These are phyloP conservation scores for Sporodiniella umbellata DNA, from an alignment of 371 early-diverging fungal species.

Conservation along the genomic window DNA sequence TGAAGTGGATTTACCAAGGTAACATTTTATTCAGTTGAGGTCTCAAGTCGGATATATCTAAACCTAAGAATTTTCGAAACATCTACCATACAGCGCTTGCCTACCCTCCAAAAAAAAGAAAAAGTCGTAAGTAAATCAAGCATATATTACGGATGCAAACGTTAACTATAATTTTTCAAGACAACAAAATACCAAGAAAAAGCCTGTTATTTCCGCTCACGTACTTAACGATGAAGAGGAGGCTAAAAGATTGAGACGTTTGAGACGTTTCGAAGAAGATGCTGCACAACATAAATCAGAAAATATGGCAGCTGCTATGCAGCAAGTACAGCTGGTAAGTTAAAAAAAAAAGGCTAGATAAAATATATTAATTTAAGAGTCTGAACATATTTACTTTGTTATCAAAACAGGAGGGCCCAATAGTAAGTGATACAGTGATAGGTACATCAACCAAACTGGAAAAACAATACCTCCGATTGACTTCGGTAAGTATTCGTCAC, in stretches of 20 bases:
- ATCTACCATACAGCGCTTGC: conserved; percentile 24
- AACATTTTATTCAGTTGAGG: conserved; percentile 2
- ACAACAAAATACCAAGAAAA: not conserved
- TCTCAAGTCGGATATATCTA: not conserved
- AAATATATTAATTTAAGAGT: no score
- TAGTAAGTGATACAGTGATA: conserved; percentile 80
- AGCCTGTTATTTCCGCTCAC: not conserved
- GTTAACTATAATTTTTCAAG: not conserved
- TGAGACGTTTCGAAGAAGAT: conserved; percentile 48
- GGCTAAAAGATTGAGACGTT: conserved; percentile 32
- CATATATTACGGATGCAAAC: no score
- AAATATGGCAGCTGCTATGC: conserved; percentile 5
- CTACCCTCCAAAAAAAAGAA: conserved; percentile 20
- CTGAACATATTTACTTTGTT: no score
- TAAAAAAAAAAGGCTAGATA: not conserved
- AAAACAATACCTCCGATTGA: conserved; percentile 87
- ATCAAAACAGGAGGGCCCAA: conserved; percentile 58
- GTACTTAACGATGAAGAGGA: conserved; percentile 34
- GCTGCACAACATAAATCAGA: conserved; percentile 17
- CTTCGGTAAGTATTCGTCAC: conserved; percentile 71
- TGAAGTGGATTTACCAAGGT: conserved; percentile 63
- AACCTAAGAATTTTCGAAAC: not conserved
- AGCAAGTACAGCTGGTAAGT: conserved; percentile 7
- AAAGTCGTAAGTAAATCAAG: conserved; percentile 16
- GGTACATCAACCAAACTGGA: conserved; percentile 84